Percentiles rank a stretch among this genome's conserved stretches.
These are phyloP conservation scores for Starmera pachycereana DNA, from an alignment of 805 yeast species.

Conservation along the genomic window DNA sequence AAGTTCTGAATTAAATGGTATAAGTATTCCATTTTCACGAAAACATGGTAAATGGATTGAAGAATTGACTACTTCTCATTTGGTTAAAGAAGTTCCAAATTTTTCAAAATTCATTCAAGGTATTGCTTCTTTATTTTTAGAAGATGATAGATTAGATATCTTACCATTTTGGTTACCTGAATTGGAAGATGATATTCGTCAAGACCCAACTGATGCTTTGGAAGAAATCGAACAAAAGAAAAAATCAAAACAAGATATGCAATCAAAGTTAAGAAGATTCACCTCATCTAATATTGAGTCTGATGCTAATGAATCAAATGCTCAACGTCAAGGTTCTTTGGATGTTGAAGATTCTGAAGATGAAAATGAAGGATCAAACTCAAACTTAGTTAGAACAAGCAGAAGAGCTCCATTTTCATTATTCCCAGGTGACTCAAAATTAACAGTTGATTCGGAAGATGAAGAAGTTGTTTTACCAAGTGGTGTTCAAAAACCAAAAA, in stretches of 20 bases:
- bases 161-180: conserved; percentile 95
- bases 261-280: conserved; percentile 27
- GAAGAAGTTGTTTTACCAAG: conserved; percentile 80
- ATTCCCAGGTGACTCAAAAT: conserved; percentile 31
- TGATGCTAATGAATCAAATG: background rate
- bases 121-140: conserved; percentile 76
- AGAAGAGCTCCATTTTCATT: conserved; percentile 9
- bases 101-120: conserved; percentile 93
- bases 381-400: too few relatives aligned
- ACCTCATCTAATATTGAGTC: conserved; percentile 6
- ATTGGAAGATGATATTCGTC: conserved; percentile 65
- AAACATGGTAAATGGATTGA: conserved; percentile 69
- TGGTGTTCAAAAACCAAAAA: conserved; percentile 78
- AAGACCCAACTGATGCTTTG: conserved; percentile 70
- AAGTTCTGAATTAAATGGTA: conserved; percentile 21
- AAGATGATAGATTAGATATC: conserved; percentile 81
- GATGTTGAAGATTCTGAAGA: conserved; percentile 24
- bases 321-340: background rate
- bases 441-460: conserved; percentile 71
- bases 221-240: conserved; percentile 51
- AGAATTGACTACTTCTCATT: conserved; percentile 71
- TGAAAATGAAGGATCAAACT: conserved; percentile 11
- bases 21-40: conserved; percentile 31
- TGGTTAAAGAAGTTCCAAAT: conserved; percentile 89
- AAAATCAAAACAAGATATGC: conserved; percentile 32